A percentile compares a stretch with the other conserved stretches of the same genome.
These are phyloP conservation scores for Lactifluus subvellereus DNA, from an alignment of 768 basidiomycete genomes.

Conservation along the genomic window DNA sequence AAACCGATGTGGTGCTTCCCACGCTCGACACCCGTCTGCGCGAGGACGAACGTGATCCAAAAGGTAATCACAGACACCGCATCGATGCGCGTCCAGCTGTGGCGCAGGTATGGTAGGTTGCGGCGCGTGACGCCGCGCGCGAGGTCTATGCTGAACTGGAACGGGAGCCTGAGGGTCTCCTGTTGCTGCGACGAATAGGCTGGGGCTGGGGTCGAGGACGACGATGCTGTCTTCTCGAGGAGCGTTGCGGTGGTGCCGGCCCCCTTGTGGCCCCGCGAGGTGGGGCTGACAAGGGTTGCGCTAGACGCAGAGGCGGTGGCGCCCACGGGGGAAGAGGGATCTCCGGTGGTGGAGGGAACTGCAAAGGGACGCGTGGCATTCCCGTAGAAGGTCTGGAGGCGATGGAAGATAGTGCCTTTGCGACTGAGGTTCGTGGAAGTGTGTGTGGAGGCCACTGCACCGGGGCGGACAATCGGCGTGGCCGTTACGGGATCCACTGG, in stretches of 20 bases:
- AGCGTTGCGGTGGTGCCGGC: slow-evolving; percentile 7
- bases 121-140: slow-evolving; percentile 51
- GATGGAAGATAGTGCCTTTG: slow-evolving; percentile 42
- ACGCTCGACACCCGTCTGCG: slow-evolving; percentile 61
- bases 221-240: slow-evolving; percentile 6
- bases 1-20: slow-evolving; percentile 70
- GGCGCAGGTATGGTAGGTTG: slow-evolving; percentile 82
- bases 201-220: not conserved
- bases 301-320: slow-evolving; percentile 20
- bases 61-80: slow-evolving; percentile 79
- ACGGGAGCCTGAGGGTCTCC: slow-evolving; percentile 42
- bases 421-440: slow-evolving; percentile 38
- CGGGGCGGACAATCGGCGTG: slow-evolving; percentile 19
- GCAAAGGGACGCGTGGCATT: slow-evolving; percentile 53
- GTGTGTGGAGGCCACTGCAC: slow-evolving; percentile 22
- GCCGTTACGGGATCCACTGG: slow-evolving; percentile 29
- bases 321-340: slow-evolving; percentile 6
- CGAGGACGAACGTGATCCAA: slow-evolving; percentile 78
- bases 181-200: not conserved
- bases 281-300: slow-evolving; percentile 10
- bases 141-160: slow-evolving; percentile 52
- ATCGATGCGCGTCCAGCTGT: slow-evolving; percentile 91
- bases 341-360: slow-evolving; percentile 30
- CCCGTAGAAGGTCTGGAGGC: slow-evolving; percentile 39
- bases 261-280: not conserved